Base-by-base conservation (phyloP, 2,329 filamentous ascomycete genomes). In the Elsinoe batatas region DNA sequence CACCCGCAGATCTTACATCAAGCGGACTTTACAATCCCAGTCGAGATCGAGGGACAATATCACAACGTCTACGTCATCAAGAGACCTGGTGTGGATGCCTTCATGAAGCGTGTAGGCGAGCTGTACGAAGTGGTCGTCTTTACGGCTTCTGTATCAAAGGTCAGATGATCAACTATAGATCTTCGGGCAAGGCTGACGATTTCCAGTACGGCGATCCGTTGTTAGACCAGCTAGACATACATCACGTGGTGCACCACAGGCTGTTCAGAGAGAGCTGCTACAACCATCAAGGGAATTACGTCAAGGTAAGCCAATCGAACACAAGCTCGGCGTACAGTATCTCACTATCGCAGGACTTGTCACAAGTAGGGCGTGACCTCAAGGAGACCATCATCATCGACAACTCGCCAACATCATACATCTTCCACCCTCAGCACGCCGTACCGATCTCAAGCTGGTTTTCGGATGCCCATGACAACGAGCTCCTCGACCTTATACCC, bases 391-490 rank as follows among this genome's bases (percentile, higher is more conserved):
- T 98, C 69, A 98, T 98, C 70, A 98, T 98, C 67, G 93, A 98
- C 76, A 98, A 98, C 74, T 97, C 93, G 46, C 93, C 93, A 2
- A 98, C 93, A 3, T 97, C 91, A 11, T 98, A 98, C 76, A 97
- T 98, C 66, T 98, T 98, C 80, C 93, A 98, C 69, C 93, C 93
- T 20, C 91, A 98, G 75, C 93, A 98, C 71, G 93, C 93, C 59
- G 91, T 98, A 50, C 93, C 93, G 22, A 98, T 98, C 75, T 96
- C 91, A 80, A 97, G 91, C 78, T 98, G 93, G 93, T 98, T 98
- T 76, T 96, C 91, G 62, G 93, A 98, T 74, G 93, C 93, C 59
- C 93, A 98, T 73, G 93, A 98, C 76, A 98, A 98, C 73, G 93
- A 98, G 78, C 80, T 98, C 60, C 79, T 98, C 66, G 93, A 98